Percentiles rank a stretch among this genome's conserved stretches.
These are phyloP conservation scores for Microcos paniculata DNA, from an alignment of 345 rosid species.

Conservation along the genomic window DNA sequence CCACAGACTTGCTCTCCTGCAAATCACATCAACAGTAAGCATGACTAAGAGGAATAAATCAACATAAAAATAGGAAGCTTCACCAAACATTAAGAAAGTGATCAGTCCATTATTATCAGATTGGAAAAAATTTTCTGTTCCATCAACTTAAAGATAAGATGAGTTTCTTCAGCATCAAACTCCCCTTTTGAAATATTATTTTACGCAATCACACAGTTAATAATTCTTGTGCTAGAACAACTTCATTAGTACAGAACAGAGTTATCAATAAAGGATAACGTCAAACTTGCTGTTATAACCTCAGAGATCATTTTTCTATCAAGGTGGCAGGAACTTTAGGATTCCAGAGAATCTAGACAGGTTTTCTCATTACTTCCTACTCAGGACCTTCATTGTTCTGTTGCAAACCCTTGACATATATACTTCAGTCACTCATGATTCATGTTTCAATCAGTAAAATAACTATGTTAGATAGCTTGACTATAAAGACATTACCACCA, in stretches of 20 bases:
- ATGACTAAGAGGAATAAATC: neutral
- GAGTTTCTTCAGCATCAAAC: neutral
- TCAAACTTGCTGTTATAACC: neutral
- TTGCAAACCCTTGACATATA: neutral
- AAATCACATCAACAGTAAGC: conserved; percentile 21
- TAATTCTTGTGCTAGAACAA: neutral
- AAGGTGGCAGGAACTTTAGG: neutral
- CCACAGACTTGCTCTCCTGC: conserved; percentile 91
- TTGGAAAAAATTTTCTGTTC: neutral
- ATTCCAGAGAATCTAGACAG: neutral
- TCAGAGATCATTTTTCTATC: neutral
- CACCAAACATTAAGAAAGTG: neutral
- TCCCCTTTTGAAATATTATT: neutral
- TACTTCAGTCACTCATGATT: neutral
- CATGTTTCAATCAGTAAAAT: neutral
- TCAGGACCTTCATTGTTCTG: neutral
- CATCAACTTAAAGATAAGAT: neutral
- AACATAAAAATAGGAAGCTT: neutral
- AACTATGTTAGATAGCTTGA: neutral
- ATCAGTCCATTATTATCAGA: neutral
- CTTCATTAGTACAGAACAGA: neutral
- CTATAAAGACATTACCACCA: neutral
- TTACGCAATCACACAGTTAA: neutral
- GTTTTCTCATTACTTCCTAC: neutral
- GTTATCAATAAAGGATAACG: neutral